These are phyloP conservation scores for Verticillium longisporum DNA, from an alignment of 2,329 filamentous ascomycete genomes.

Conservation along the genomic window DNA sequence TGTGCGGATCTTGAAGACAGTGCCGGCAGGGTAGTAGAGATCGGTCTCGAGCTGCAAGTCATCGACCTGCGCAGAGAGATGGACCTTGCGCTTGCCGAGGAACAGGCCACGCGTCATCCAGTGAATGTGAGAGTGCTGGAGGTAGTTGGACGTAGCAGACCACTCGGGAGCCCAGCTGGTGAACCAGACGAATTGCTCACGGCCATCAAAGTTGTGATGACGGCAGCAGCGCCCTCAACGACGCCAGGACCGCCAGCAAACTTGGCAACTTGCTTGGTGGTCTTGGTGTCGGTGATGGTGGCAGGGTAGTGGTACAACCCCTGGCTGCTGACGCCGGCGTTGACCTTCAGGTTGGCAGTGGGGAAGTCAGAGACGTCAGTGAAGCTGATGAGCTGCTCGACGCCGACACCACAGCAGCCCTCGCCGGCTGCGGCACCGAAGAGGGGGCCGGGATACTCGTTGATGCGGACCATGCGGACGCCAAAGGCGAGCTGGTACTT, in stretches of 20 bases:
- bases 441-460: conserved; percentile 45
- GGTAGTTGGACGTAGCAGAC: conserved; percentile 44
- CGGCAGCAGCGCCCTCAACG: conserved; percentile 40
- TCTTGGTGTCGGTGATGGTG: conserved; percentile 43
- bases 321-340: conserved; percentile 37
- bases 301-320: conserved; percentile 55
- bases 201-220: conserved; percentile 49
- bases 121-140: conserved; percentile 57
- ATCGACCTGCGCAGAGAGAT: conserved; percentile 52
- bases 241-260: conserved; percentile 37
- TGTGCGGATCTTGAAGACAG: conserved; percentile 40
- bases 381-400: conserved; percentile 46
- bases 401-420: conserved; percentile 39
- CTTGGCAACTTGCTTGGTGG: conserved; percentile 45
- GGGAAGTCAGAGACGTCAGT: conserved; percentile 45
- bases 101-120: conserved; percentile 55
- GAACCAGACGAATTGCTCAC: conserved; percentile 59
- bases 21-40: conserved; percentile 39
- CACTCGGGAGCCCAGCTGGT: conserved; percentile 39
- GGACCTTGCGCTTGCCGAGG: conserved; percentile 45
- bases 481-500: conserved; percentile 51
- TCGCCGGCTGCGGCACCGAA: conserved; percentile 28
- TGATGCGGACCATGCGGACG: conserved; percentile 53
- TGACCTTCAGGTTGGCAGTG: conserved; percentile 44
- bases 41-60: conserved; percentile 52